Conservation (phyloP, 164 flowering plant genomes). For the Buxus sempervirens region DNA sequence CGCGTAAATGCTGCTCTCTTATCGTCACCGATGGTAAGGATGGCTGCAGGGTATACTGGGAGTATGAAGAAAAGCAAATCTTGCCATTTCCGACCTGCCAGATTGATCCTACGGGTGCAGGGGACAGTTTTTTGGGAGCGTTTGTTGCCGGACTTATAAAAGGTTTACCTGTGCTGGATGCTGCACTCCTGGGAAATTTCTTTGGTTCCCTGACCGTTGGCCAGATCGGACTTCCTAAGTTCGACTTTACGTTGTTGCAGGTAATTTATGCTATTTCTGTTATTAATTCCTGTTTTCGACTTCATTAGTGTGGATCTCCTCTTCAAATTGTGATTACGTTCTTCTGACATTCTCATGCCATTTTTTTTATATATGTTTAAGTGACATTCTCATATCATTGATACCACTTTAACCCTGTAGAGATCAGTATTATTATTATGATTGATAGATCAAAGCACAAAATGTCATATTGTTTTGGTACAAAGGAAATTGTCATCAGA, state of each 20-base stretch:
- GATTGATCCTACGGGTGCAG: constrained; percentile 97
- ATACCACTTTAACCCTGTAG: too few species aligned
- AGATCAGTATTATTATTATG: too few species aligned
- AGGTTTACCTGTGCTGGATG: constrained; percentile 76
- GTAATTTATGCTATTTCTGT: constrained; percentile 30
- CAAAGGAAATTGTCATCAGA: too few species aligned
- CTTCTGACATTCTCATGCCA: too few species aligned
- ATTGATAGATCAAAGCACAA: too few species aligned
- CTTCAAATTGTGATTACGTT: too few species aligned
- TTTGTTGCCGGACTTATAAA: constrained; percentile 64
- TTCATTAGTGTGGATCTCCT: too few species aligned
- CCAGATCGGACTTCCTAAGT: constrained; percentile 75
- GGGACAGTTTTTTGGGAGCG: constrained; percentile 89
- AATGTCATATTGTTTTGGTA: too few species aligned
- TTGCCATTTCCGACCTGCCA: constrained; percentile 66
- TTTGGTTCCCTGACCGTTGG: constrained; percentile 82
- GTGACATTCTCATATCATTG: too few species aligned
- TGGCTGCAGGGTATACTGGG: constrained; percentile 65
- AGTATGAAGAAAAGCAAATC: constrained; percentile 47
- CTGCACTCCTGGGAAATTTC: constrained; percentile 84
- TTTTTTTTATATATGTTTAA: too few species aligned
- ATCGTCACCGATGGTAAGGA: constrained; percentile 85
- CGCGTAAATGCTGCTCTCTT: constrained; percentile 43
- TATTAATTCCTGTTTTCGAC: not conserved
- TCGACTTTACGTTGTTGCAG: constrained; percentile 60